Evolutionary conservation across 164 flowering plant species (phyloP), one percentile per base, ranked within the genome.

Genomic region (Dillenia turbinata): DNA sequence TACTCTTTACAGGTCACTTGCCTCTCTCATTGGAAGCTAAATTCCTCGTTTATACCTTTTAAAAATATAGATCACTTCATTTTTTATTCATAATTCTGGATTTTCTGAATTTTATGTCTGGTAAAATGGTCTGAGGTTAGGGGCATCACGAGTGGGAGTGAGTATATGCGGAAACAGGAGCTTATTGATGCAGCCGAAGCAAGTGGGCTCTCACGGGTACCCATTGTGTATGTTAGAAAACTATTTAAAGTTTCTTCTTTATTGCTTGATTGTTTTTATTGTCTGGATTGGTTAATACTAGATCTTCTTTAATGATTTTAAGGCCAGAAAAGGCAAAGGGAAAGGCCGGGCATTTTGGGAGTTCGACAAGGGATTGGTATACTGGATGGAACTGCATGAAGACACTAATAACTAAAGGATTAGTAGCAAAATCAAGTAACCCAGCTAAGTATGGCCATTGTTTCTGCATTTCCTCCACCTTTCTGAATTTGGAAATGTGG

Each of bases 371-470:
- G 69, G 90, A 92, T 5, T 92, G 96, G 97, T 95, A 92, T 65
- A 86, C 80, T 71, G 99, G 99, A 73, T 95, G 99, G 99, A 84
- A 73, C 71, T 77, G 89, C 80, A 95, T 95, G 99, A 81, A 72
- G 71, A 88, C 79, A 52, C 73, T 95, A 71, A 70, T 91, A 61
- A 73, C 61, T 9, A 89, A 80, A 67, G 94, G 96, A 49, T 78
- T 92, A 60, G 90, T 92, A 64, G 89, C 74, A 51, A 92, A 87
- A 80, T 86, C 93, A 10, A 87, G 94, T 67, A 65, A 72, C 72
- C 99, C 99, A 0, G 97, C 97, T 54, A 92, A 89, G 99, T 95
- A 88, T 43, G 78, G 47, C 49, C 60, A 9, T 64, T 13, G 10
- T 52, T 69, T 47, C 46, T 9, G 47, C 13, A 54, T 44, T 49